These are phyloP conservation scores for Saccharomyces hybrid DNA, from an alignment of 1,139 yeast species.

Conservation along the genomic window DNA sequence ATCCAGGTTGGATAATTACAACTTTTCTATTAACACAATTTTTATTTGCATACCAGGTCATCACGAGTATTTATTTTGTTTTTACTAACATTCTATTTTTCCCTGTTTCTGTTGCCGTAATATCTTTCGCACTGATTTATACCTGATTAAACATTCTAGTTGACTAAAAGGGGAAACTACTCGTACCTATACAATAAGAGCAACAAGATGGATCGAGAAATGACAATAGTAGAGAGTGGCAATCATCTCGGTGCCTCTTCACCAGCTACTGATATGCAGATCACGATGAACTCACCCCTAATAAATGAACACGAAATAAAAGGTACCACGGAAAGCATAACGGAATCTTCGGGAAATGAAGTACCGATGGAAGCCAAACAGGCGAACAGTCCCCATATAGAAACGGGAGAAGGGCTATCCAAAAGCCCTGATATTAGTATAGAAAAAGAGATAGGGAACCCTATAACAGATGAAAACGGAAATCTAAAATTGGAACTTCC, in stretches of 20 bases:
- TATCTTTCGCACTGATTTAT: neutral
- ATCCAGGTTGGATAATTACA: neutral
- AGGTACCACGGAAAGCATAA: neutral
- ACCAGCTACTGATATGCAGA: neutral
- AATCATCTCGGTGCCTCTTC: neutral
- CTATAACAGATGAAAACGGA: neutral
- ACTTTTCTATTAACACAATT: neutral
- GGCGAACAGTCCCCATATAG: neutral
- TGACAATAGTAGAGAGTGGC: neutral
- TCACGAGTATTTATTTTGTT: neutral
- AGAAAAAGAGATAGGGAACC: neutral
- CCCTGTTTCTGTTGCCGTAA: neutral
- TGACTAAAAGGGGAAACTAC: neutral
- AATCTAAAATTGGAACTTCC: constrained; percentile 16
- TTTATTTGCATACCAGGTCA: neutral
- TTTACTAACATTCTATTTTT: neutral
- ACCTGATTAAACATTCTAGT: neutral
- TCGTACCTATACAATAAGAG: neutral
- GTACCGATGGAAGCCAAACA: neutral
- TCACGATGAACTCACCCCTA: neutral
- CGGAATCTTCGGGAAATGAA: neutral
- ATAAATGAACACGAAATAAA: neutral
- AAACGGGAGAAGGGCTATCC: neutral
- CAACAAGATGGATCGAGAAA: neutral
- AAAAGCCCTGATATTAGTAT: neutral